These are phyloP conservation scores for Phytophthora podocarpi DNA, from an alignment of 352 stramenopile species.

Conservation along the genomic window DNA sequence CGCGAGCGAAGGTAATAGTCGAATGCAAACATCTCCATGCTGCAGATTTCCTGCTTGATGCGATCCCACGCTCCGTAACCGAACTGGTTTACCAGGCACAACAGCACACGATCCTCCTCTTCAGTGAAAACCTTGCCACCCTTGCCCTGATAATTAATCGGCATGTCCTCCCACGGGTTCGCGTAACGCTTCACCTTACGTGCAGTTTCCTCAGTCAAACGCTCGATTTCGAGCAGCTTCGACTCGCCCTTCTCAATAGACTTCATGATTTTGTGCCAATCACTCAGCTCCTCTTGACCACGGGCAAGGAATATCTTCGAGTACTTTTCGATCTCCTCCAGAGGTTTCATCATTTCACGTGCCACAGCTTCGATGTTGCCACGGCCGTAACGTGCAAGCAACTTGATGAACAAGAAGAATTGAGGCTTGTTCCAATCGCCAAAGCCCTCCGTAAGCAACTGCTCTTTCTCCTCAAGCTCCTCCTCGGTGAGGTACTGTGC, in stretches of 20 bases:
- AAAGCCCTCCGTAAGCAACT: constrained; percentile 87
- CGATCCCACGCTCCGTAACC: constrained; percentile 97
- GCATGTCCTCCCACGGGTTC: constrained; percentile 88
- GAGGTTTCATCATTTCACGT: constrained; percentile 82
- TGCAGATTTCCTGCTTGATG: constrained; percentile 96
- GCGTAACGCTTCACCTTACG: constrained; percentile 79
- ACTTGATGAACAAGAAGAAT: constrained; percentile 87
- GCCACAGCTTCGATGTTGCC: constrained; percentile 77
- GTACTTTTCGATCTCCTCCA: constrained; percentile 79
- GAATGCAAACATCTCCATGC: constrained; percentile 94
- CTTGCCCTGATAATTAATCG: constrained; percentile 91
- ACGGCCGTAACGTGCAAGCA: constrained; percentile 80
- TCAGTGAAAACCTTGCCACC: constrained; percentile 94
- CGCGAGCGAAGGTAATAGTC: constrained; percentile 99
- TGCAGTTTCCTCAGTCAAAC: constrained; percentile 75
- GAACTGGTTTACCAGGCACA: constrained; percentile 97
- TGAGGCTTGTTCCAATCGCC: constrained; percentile 89
- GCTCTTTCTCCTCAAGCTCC: constrained; percentile 91
- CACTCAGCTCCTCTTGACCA: constrained; percentile 71
- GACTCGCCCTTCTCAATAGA: constrained; percentile 90
- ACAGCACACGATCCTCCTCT: constrained; percentile 97
- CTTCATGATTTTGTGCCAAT: constrained; percentile 88
- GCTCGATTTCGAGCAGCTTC: constrained; percentile 87
- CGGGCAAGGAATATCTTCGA: constrained; percentile 68
- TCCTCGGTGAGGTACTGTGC: constrained; percentile 86